phyloP scores from a whole-genome alignment of 352 stramenopile species.

The Globisporangium solare region DNA sequence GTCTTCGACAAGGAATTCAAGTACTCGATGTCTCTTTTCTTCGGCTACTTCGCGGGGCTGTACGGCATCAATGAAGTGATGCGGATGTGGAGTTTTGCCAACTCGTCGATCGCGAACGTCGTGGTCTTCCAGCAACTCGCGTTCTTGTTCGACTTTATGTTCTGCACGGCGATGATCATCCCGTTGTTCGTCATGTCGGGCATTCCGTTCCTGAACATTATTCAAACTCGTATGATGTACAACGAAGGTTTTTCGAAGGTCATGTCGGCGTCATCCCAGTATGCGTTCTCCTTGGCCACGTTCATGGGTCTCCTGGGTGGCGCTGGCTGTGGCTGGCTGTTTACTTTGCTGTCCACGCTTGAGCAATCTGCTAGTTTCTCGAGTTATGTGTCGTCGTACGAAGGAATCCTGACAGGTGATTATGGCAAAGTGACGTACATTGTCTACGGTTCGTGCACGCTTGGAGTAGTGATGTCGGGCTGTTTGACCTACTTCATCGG shows the following conservation, averaged over 20 bases:
- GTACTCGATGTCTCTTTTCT: constrained; percentile 51
- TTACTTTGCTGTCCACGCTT: constrained; percentile 57
- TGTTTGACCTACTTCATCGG: constrained; percentile 60
- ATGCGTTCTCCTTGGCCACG: constrained; percentile 63
- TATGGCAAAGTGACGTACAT: constrained; percentile 56
- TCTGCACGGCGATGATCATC: constrained; percentile 57
- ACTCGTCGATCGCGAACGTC: constrained; percentile 49
- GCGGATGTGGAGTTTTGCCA: constrained; percentile 62
- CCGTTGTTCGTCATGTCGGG: constrained; percentile 62
- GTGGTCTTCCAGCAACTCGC: constrained; percentile 64
- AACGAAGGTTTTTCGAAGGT: constrained; percentile 81
- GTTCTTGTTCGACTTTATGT: constrained; percentile 81
- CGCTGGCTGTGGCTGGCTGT: constrained; percentile 60
- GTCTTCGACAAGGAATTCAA: constrained; percentile 33
- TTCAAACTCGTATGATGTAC: constrained; percentile 86
- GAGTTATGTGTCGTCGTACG: constrained; percentile 62
- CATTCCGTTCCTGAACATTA: constrained; percentile 74
- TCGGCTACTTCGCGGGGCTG: constrained; percentile 53
- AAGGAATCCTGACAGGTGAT: constrained; percentile 46
- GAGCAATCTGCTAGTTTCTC: constrained; percentile 61
- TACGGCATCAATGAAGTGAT: constrained; percentile 76
- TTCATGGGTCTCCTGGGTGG: constrained; percentile 65
- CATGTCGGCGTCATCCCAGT: constrained; percentile 75
- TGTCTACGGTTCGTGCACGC: constrained; percentile 38
- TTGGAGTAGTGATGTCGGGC: constrained; percentile 50